Evolutionary conservation across 2,329 filamentous ascomycete genomes (phyloP).

Genomic region (Sclerotinia minor): DNA sequence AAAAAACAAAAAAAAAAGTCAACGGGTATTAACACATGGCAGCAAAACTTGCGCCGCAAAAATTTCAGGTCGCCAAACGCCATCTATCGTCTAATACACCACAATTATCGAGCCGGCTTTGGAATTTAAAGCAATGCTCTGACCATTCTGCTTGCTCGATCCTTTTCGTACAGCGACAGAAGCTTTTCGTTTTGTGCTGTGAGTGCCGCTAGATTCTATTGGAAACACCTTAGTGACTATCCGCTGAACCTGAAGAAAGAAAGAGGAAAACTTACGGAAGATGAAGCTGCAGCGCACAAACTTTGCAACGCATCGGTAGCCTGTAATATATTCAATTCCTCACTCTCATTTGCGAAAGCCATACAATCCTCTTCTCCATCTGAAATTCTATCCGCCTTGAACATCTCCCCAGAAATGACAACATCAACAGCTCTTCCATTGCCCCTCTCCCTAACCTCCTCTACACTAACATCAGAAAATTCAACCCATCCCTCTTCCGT

Average conservation of each 20-base stretch:
- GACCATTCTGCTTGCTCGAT: constrained; percentile 4
- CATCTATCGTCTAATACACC: not conserved
- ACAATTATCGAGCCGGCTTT: not conserved
- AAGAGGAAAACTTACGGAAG: not conserved
- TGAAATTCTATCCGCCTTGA: constrained; percentile 1
- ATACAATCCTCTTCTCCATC: not conserved
- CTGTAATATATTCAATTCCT: not conserved
- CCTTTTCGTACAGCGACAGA: constrained; percentile 5
- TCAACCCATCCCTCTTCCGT: constrained; percentile 3
- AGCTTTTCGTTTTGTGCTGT: constrained; percentile 4
- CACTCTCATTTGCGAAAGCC: not conserved
- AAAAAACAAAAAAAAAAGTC: not conserved
- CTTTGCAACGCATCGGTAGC: constrained; percentile 1
- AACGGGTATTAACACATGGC: not conserved
- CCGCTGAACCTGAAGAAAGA: not conserved
- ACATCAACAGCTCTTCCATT: constrained; percentile 4
- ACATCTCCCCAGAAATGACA: constrained; percentile 11
- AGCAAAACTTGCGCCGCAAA: not conserved
- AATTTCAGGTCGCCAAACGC: not conserved
- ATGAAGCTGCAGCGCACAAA: not conserved
- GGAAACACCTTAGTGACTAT: not conserved
- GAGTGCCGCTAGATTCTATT: constrained; percentile 17
- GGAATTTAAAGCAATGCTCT: constrained; percentile 11
- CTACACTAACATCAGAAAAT: not conserved
- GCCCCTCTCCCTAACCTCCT: not conserved